Evolutionary conservation across 2,329 filamentous ascomycete genomes (phyloP).

Genomic region (Pseudogymnoascus sp.): DNA sequence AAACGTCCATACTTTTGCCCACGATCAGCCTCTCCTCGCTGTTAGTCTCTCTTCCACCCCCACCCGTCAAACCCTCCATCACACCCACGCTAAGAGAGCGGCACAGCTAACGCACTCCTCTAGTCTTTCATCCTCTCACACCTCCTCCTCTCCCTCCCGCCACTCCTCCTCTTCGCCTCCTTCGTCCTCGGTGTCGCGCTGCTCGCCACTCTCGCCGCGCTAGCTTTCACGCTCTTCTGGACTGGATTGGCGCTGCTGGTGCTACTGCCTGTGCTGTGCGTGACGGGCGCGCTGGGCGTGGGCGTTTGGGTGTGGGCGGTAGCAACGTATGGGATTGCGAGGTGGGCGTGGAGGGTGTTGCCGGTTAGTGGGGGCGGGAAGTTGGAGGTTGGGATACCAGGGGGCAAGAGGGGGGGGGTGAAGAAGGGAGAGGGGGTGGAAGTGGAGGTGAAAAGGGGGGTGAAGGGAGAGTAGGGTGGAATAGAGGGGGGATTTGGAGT

Average conservation of each 20-base stretch:
- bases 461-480: not conserved
- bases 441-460: slow-evolving; percentile 10
- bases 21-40: slow-evolving; percentile 58
- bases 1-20: slow-evolving; percentile 46
- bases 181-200: slow-evolving; percentile 56
- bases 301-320: slow-evolving; percentile 62
- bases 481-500: not conserved
- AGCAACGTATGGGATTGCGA: slow-evolving; percentile 44
- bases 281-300: slow-evolving; percentile 53
- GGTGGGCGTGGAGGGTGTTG: slow-evolving; percentile 36
- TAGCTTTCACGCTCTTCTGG: slow-evolving; percentile 61
- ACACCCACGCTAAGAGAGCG: no score
- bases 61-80: not conserved
- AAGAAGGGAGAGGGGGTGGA: slow-evolving; percentile 17
- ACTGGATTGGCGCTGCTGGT: slow-evolving; percentile 57
- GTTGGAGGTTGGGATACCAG: slow-evolving; percentile 16
- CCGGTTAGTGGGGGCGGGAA: slow-evolving; percentile 17
- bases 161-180: slow-evolving; percentile 57
- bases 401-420: slow-evolving; percentile 18
- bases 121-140: slow-evolving; percentile 63
- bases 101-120: slow-evolving; percentile 11
- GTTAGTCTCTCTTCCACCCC: slow-evolving; percentile 37
- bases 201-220: slow-evolving; percentile 47
- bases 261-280: slow-evolving; percentile 59
- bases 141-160: slow-evolving; percentile 55